phyloP scores from a whole-genome alignment of 352 stramenopile genomes.

The Phytopythium delawarense region DNA sequence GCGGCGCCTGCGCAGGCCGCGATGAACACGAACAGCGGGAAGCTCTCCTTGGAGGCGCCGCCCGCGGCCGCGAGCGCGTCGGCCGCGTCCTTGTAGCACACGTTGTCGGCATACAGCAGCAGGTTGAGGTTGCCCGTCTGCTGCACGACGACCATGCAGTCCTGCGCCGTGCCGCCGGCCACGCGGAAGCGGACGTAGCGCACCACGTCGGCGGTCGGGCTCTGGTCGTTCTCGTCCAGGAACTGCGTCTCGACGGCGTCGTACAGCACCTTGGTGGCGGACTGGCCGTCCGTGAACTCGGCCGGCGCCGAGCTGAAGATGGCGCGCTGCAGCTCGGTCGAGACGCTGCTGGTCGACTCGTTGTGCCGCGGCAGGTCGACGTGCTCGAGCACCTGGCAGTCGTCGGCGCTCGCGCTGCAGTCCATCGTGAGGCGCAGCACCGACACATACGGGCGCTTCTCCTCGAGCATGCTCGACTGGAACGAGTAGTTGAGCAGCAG shows the following conservation, averaged over 20 bases:
- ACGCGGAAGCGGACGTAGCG: slow-evolving; percentile 58
- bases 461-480: slow-evolving; percentile 47
- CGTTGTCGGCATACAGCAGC: slow-evolving; percentile 47
- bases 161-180: slow-evolving; percentile 18
- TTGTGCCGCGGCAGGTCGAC: slow-evolving; percentile 45
- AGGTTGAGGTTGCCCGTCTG: slow-evolving; percentile 37
- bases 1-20: slow-evolving; percentile 26
- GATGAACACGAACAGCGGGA: slow-evolving; percentile 31
- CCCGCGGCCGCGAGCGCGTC: slow-evolving; percentile 17
- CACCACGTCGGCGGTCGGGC: slow-evolving; percentile 19
- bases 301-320: slow-evolving; percentile 35
- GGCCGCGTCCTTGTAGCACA: slow-evolving; percentile 44
- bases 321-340: slow-evolving; percentile 36
- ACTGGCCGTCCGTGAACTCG: slow-evolving; percentile 30
- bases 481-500: slow-evolving; percentile 60
- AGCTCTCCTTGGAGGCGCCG: slow-evolving; percentile 17
- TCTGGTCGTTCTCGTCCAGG: slow-evolving; percentile 21
- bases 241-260: slow-evolving; percentile 54
- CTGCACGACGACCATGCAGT: slow-evolving; percentile 53
- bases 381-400: slow-evolving; percentile 60
- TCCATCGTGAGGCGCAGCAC: slow-evolving; percentile 53
- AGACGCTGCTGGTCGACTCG: slow-evolving; percentile 28
- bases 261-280: slow-evolving; percentile 34
- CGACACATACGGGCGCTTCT: slow-evolving; percentile 50
- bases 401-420: slow-evolving; percentile 21